Percentiles rank a stretch among this genome's conserved stretches.
Conservation (phyloP, 495 filamentous ascomycete genomes). For the Aspergillus mulundensis region DNA sequence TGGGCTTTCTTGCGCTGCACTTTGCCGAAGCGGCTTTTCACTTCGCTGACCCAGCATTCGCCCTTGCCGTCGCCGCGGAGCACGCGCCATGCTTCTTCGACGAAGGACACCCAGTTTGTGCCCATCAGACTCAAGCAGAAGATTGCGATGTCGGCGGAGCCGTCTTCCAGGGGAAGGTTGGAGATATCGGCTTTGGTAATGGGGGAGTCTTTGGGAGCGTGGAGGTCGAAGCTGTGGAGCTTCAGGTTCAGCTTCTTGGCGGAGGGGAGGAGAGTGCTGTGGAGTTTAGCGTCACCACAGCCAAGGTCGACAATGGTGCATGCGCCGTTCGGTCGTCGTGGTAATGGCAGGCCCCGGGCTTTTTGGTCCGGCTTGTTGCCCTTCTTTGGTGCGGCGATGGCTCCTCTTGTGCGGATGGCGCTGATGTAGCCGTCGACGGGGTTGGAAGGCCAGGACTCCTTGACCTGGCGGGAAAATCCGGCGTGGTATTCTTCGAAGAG, state of each 20-base stretch:
- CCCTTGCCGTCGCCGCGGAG: constrained; percentile 75
- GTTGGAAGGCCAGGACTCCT: constrained; percentile 89
- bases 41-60: constrained; percentile 94
- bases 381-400: constrained; percentile 31
- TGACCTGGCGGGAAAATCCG: constrained; percentile 89
- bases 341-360: constrained; percentile 30
- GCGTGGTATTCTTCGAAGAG: constrained; percentile 93
- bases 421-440: constrained; percentile 80
- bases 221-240: constrained; percentile 64
- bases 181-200: constrained; percentile 88
- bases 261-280: constrained; percentile 51
- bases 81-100: constrained; percentile 90
- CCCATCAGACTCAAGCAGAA: constrained; percentile 98
- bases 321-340: constrained; percentile 49
- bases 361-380: constrained; percentile 32
- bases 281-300: constrained; percentile 76
- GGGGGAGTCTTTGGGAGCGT: constrained; percentile 53
- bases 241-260: constrained; percentile 62
- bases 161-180: constrained; percentile 67
- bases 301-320: constrained; percentile 84
- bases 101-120: constrained; percentile 93
- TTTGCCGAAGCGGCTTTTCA: constrained; percentile 82
- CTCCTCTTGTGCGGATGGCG: constrained; percentile 57
- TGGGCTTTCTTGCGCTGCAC: constrained; percentile 53
- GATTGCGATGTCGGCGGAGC: constrained; percentile 74